A percentile compares a stretch with the other conserved stretches of the same genome.
These are phyloP conservation scores for Metarhizium anisopliae DNA, from an alignment of 2,329 filamentous ascomycete genomes.

Conservation along the genomic window DNA sequence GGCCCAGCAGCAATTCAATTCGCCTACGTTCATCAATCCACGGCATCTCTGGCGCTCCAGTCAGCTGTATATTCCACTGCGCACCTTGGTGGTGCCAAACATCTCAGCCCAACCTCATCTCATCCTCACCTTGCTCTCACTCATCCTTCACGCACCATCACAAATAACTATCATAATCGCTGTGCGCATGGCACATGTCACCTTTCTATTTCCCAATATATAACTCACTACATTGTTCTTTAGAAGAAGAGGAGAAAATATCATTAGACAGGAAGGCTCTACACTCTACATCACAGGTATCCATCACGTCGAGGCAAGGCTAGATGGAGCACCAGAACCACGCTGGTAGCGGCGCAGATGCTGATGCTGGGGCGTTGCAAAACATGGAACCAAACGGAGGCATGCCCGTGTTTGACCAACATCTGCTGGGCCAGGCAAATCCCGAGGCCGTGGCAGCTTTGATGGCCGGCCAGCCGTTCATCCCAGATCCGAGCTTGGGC, in stretches of 20 bases:
- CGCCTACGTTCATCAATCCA: background rate
- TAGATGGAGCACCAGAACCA: conserved; percentile 7
- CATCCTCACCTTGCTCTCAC: background rate
- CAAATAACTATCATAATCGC: background rate
- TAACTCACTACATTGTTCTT: too few species aligned
- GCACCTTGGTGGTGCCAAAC: background rate
- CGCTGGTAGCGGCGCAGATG: background rate
- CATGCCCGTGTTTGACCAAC: conserved; percentile 3
- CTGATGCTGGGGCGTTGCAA: background rate
- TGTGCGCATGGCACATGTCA: background rate
- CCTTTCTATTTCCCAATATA: background rate
- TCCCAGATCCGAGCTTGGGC: conserved; percentile 16
- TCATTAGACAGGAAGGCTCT: background rate
- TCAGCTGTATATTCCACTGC: background rate
- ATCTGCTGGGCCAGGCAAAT: conserved; percentile 2
- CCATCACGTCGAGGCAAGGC: background rate
- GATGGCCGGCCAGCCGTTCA: conserved; percentile 15
- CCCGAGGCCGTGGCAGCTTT: conserved; percentile 13
- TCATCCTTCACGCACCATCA: background rate
- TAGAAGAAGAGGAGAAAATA: background rate
- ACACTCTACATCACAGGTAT: background rate
- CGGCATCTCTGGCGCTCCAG: background rate
- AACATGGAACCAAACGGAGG: conserved; percentile 4
- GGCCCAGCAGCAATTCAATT: background rate
- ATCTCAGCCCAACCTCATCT: background rate